Conservation (phyloP, 2,329 filamentous ascomycete species). For the Aureobasidium namibiae region DNA sequence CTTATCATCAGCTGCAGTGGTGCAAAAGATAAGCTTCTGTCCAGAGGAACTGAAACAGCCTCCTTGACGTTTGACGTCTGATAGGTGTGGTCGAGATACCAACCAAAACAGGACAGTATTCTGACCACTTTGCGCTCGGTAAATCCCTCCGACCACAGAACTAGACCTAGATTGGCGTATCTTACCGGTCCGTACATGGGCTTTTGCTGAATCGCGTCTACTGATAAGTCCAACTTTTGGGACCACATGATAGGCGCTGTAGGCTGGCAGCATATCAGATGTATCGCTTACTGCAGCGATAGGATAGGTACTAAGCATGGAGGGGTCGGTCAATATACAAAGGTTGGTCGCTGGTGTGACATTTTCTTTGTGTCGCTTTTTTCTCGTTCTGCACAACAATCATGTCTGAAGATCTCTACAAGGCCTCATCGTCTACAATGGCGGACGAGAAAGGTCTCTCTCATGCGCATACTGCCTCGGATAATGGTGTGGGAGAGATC, state of each 20-base stretch:
- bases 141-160: too few relatives aligned
- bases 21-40: too few relatives aligned
- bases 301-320: neutral
- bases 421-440: neutral
- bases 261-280: neutral
- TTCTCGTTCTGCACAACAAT: neutral
- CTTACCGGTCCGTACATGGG: too few relatives aligned
- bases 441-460: constrained; percentile 1
- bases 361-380: neutral
- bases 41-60: too few relatives aligned
- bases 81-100: too few relatives aligned
- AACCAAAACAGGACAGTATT: too few relatives aligned
- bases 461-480: neutral
- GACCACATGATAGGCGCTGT: neutral
- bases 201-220: neutral
- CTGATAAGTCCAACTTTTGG: neutral
- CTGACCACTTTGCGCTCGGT: too few relatives aligned
- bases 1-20: too few relatives aligned
- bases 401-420: constrained; percentile 1
- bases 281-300: neutral
- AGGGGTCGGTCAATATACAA: neutral
- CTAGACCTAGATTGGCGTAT: too few relatives aligned
- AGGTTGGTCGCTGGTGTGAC: neutral
- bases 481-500: constrained; percentile 5
- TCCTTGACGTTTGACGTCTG: too few relatives aligned